A percentile compares a stretch with the other conserved stretches of the same genome.
Conservation (phyloP, 1,284 basidiomycete species). For the Bondarzewia mesenterica region DNA sequence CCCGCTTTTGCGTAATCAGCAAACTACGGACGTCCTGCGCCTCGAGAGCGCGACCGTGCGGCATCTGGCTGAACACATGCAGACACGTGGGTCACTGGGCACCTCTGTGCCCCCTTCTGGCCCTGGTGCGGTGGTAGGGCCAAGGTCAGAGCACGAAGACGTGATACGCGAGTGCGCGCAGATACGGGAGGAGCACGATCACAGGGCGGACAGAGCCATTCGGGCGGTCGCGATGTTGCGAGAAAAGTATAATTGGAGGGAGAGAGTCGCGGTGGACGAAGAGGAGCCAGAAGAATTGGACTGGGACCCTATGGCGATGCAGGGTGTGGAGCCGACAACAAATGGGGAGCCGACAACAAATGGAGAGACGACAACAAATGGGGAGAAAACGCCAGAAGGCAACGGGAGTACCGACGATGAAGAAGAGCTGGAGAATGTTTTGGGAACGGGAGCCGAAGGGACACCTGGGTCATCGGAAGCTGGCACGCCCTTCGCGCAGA, state of each 20-base stretch:
- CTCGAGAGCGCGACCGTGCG: slow-evolving; percentile 63
- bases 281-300: slow-evolving; percentile 71
- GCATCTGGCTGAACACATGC: slow-evolving; percentile 57
- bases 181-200: slow-evolving; percentile 61
- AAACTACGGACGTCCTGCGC: slow-evolving; percentile 63
- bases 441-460: slow-evolving; percentile 14
- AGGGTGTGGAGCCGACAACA: slow-evolving; percentile 11
- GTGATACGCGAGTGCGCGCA: slow-evolving; percentile 57
- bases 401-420: slow-evolving; percentile 33
- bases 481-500: slow-evolving; percentile 8
- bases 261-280: slow-evolving; percentile 64
- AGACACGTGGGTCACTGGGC: slow-evolving; percentile 49
- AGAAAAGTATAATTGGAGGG: slow-evolving; percentile 74
- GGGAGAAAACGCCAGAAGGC: slow-evolving; percentile 15
- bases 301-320: slow-evolving; percentile 22
- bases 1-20: slow-evolving; percentile 65
- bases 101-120: slow-evolving; percentile 18
- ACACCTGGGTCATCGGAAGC: slow-evolving; percentile 12
- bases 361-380: slow-evolving; percentile 19
- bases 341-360: slow-evolving; percentile 5
- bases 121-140: slow-evolving; percentile 3
- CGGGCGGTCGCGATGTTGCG: slow-evolving; percentile 63
- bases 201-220: slow-evolving; percentile 60
- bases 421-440: slow-evolving; percentile 29
- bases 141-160: slow-evolving; percentile 41